Evolutionary conservation across 2,329 filamentous ascomycete species (phyloP).

Genomic region (Pyricularia pennisetigena): DNA sequence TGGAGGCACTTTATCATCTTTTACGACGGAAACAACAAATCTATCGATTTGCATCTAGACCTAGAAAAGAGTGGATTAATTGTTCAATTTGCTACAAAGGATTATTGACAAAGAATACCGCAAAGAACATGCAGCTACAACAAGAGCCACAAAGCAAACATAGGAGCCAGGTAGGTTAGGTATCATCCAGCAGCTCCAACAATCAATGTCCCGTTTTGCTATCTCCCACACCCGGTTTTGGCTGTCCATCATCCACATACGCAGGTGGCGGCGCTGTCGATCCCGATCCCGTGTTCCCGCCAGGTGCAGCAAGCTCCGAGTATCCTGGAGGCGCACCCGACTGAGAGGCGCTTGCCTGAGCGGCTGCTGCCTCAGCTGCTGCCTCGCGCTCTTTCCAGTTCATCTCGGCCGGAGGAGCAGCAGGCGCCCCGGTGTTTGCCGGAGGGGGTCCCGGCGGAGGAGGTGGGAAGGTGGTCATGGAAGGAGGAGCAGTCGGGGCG

Average conservation of each 20-base stretch:
- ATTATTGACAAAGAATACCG: too few relatives aligned
- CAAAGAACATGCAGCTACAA: neutral
- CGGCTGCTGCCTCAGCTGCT: conserved; percentile 13
- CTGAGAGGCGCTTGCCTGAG: conserved; percentile 8
- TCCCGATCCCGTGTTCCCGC: neutral
- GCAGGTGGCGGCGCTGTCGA: conserved; percentile 16
- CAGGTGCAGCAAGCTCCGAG: conserved; percentile 3
- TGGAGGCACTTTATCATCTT: too few relatives aligned
- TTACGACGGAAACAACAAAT: too few relatives aligned
- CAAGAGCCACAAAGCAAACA: neutral
- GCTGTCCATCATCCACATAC: conserved; percentile 15
- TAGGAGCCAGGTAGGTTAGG: fast-evolving
- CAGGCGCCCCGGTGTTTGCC: neutral
- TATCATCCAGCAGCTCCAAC: neutral
- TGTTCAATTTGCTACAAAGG: neutral
- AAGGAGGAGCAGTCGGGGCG: neutral
- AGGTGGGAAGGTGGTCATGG: neutral
- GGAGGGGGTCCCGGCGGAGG: conserved; percentile 2
- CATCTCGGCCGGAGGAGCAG: neutral
- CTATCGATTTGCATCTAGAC: neutral
- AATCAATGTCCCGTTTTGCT: conserved; percentile 13
- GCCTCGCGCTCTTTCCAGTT: conserved; percentile 11
- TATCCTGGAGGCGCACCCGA: conserved; percentile 16
- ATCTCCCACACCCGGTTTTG: conserved; percentile 12
- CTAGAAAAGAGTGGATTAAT: neutral